phyloP scores from a whole-genome alignment of 2,329 filamentous ascomycete species.

The Acarospora socialis region DNA sequence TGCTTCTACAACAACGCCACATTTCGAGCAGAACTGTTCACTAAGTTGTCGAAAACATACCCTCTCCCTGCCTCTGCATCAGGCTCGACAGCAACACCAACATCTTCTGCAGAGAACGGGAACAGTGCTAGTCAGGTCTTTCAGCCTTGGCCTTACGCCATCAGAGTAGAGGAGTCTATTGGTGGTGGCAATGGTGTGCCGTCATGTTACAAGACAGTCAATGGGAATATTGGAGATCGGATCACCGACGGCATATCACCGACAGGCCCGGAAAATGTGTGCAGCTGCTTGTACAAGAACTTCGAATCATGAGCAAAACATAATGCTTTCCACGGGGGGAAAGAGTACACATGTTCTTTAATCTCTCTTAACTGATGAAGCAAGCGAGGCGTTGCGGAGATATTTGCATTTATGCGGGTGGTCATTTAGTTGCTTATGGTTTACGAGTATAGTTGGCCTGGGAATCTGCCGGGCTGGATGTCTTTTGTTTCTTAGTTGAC shows the following conservation, averaged over 20 bases:
- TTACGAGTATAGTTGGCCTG: no score
- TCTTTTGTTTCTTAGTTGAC: no score
- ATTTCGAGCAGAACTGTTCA: constrained; percentile 47
- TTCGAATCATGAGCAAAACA: no score
- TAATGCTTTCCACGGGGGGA: no score
- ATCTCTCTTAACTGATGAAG: no score
- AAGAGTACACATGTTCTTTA: no score
- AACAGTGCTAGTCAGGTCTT: constrained; percentile 16
- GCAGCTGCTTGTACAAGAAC: constrained; percentile 31
- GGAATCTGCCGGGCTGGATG: no score
- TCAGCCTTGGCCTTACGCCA: constrained; percentile 42
- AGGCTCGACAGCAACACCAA: constrained; percentile 20
- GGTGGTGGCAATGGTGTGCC: constrained; percentile 36
- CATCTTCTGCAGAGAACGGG: constrained; percentile 17
- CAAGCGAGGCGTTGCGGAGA: no score
- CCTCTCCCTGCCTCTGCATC: constrained; percentile 21
- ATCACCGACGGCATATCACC: constrained; percentile 23
- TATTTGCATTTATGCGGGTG: no score
- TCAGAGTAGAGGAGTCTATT: constrained; percentile 41
- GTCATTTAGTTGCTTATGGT: no score
- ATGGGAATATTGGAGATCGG: constrained; percentile 23
- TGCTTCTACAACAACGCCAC: constrained; percentile 46
- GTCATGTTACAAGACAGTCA: constrained; percentile 34
- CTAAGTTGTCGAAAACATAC: constrained; percentile 32
- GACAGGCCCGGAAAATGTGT: constrained; percentile 23